Evolutionary conservation across 768 basidiomycete species (phyloP).

Genomic region (Rhodotorula kratochvilovae): DNA sequence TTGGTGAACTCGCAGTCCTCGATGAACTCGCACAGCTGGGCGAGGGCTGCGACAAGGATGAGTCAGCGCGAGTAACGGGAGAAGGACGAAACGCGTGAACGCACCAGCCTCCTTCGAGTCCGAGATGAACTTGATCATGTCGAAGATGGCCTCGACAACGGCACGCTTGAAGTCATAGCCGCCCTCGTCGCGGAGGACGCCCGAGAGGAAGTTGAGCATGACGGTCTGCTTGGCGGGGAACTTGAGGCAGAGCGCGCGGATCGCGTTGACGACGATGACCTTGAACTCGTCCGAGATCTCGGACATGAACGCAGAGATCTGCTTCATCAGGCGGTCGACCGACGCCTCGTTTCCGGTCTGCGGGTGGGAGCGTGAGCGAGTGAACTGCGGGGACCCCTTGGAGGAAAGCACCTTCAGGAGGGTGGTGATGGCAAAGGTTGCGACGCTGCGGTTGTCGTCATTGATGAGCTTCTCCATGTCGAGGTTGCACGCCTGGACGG

Average conservation of each 20-base stretch:
- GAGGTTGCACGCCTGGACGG: constrained; percentile 86
- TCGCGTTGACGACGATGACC: constrained; percentile 98
- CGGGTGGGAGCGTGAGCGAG: constrained; percentile 45
- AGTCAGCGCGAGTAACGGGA: constrained; percentile 1
- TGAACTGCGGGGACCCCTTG: background rate
- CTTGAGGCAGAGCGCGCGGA: constrained; percentile 95
- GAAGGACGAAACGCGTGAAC: constrained; percentile 31
- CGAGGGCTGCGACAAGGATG: constrained; percentile 60
- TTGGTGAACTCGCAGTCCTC: constrained; percentile 99
- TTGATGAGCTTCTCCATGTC: constrained; percentile 96
- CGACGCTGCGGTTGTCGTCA: constrained; percentile 89
- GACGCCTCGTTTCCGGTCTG: constrained; percentile 96
- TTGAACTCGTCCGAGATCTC: constrained; percentile 99
- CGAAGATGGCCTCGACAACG: constrained; percentile 98
- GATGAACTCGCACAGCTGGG: constrained; percentile 98
- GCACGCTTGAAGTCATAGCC: constrained; percentile 99
- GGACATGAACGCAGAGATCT: constrained; percentile 97
- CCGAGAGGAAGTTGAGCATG: constrained; percentile 95
- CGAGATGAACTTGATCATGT: constrained; percentile 97
- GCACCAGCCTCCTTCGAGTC: constrained; percentile 84
- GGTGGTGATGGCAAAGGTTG: constrained; percentile 97
- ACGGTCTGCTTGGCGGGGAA: constrained; percentile 94
- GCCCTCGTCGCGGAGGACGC: constrained; percentile 94
- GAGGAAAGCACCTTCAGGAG: constrained; percentile 61
- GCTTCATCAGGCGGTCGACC: constrained; percentile 97